Base-by-base conservation (phyloP, 2,329 filamentous ascomycete species). In the Drechmeria coniospora region DNA sequence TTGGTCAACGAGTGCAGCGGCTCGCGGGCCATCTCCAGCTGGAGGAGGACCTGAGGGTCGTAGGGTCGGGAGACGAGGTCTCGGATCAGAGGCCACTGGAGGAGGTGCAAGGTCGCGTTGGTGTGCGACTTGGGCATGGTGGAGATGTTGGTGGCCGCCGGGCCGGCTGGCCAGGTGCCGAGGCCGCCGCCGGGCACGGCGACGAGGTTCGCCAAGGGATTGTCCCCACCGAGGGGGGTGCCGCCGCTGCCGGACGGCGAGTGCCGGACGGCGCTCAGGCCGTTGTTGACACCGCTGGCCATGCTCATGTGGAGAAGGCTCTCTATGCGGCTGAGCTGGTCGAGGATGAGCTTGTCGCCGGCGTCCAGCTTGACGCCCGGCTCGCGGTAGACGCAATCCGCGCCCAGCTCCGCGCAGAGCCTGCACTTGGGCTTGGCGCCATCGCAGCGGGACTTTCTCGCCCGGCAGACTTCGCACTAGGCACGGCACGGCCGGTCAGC, bases 61-160 rank as follows among this genome's bases (percentile, higher is more conserved):
- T 84, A 84, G 3, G 76, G 77, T 19, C 74, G 65, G 16, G 77
- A 77, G 7, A 87, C 77, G 14, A 90, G 59, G 43, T 84, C 76
- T 26, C 78, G 68, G 38, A 87, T 86, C 38, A 84, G 60, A 9
- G 80, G 81, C 71, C 80, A 86, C 43, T 84, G 79, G 5, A 87
- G 59, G 13, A 87, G 57, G 47, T 87, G 76, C 39, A 84, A 57
- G 2, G 79, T 79, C 5, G 80, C 79, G 33, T 81, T 87, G 1
- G 79, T 86, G 50, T 87, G 81, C 11, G 78, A 65, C 51, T 83
- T 86, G 14, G 81, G 81, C 79, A 87, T 87, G 15, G 78, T 82
- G 3, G 79, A 84, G 37, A 87, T 83, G 49, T 82, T 86, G 21
- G 53, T 59, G 11, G 50, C 41, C 35, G 61, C 43, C 42, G 63